These are phyloP conservation scores for Garcia nutans DNA, from an alignment of 345 rosid species.

Conservation along the genomic window DNA sequence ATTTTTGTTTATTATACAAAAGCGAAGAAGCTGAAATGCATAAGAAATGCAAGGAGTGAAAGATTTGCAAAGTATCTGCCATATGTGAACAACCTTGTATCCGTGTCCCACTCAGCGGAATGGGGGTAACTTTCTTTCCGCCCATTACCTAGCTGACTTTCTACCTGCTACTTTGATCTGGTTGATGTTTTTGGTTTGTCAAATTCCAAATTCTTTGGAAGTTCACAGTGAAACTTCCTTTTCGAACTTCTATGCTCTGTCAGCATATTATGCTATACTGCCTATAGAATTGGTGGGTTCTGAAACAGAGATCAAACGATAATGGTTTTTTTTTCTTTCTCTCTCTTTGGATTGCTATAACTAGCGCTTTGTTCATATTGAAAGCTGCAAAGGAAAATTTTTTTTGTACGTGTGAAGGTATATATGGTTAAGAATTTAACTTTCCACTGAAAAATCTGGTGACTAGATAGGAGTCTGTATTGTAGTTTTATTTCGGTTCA, in stretches of 20 bases:
- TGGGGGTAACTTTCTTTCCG: not conserved
- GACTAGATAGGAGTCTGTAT: too few relatives aligned
- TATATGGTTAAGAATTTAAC: not conserved
- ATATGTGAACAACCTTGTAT: conserved; percentile 39
- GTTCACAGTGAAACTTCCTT: not conserved
- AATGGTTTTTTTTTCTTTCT: too few relatives aligned
- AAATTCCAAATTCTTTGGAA: not conserved
- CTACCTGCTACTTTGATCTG: not conserved
- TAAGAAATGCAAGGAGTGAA: not conserved
- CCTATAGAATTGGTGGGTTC: not conserved
- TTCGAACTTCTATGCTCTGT: not conserved
- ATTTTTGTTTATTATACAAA: conserved; percentile 28
- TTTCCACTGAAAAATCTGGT: too few relatives aligned
- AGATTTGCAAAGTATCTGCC: conserved; percentile 31
- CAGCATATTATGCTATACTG: too few relatives aligned
- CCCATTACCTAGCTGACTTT: too few relatives aligned
- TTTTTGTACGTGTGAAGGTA: not conserved
- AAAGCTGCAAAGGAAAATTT: not conserved
- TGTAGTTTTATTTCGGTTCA: too few relatives aligned
- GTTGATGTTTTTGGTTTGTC: not conserved
- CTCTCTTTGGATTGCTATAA: not conserved
- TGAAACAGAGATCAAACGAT: not conserved
- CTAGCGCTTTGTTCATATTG: not conserved
- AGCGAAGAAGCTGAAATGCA: conserved; percentile 1
- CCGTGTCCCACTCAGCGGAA: not conserved